Percentiles rank a stretch among this genome's conserved stretches.
These are phyloP conservation scores for Colletotrichum eremochloae DNA, from an alignment of 2,329 filamentous ascomycete species.

Conservation along the genomic window DNA sequence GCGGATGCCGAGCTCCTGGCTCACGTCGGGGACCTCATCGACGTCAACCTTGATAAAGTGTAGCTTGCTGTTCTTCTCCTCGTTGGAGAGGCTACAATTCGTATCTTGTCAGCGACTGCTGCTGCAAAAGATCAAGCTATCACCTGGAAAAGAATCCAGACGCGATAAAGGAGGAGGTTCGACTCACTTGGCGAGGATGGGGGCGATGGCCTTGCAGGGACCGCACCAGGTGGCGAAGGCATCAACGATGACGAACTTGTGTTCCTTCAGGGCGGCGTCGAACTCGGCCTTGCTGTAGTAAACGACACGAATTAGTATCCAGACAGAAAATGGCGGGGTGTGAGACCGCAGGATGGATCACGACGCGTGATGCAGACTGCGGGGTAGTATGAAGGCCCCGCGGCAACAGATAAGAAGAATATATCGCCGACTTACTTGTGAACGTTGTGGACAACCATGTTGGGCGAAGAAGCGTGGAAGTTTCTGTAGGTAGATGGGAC, in stretches of 20 bases:
- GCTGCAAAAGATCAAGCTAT: not conserved
- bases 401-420: not conserved
- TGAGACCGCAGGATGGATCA: not conserved
- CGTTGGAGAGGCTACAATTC: constrained; percentile 38
- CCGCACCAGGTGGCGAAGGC: constrained; percentile 94
- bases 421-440: constrained; percentile 49
- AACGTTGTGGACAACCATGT: constrained; percentile 61
- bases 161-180: constrained; percentile 1
- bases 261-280: constrained; percentile 63
- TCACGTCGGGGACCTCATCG: constrained; percentile 81
- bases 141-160: not conserved
- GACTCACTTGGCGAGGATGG: constrained; percentile 75
- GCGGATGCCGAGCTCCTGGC: constrained; percentile 82
- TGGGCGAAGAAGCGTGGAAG: constrained; percentile 56
- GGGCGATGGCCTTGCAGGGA: constrained; percentile 92
- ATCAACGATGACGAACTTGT: constrained; percentile 82
- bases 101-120: not conserved
- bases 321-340: not conserved
- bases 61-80: constrained; percentile 68
- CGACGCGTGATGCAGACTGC: not conserved
- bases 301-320: not conserved
- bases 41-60: constrained; percentile 94
- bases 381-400: not conserved
- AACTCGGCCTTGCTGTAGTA: constrained; percentile 69
- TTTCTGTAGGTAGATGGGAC: constrained; percentile 30